phyloP scores from a whole-genome alignment of 2,329 filamentous ascomycete species.

The Colletotrichum tanaceti region DNA sequence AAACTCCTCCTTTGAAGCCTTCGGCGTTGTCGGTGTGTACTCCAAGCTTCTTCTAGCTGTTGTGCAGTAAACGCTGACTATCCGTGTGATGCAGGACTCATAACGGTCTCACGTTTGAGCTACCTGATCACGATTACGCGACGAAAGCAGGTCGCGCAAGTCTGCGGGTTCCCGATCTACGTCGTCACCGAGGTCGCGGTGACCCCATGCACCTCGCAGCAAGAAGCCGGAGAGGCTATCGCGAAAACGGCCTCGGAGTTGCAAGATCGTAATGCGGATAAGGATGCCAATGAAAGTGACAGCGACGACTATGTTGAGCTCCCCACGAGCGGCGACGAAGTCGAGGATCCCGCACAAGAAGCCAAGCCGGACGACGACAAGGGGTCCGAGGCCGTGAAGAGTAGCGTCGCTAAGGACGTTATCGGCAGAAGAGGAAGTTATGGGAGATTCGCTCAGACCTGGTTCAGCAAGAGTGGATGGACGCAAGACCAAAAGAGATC shows the following conservation, averaged over 20 bases:
- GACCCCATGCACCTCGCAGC: conserved; percentile 84
- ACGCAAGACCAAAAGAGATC: conserved; percentile 75
- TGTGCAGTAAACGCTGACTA: conserved; percentile 14
- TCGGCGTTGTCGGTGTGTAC: conserved; percentile 67
- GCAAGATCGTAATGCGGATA: conserved; percentile 53
- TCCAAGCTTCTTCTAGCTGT: conserved; percentile 13
- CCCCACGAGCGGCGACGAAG: conserved; percentile 53
- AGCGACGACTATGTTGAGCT: conserved; percentile 60
- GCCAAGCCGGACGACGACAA: conserved; percentile 48
- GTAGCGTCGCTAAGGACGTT: conserved; percentile 87
- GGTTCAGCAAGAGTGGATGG: conserved; percentile 91
- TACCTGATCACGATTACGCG: conserved; percentile 90
- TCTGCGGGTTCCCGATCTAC: conserved; percentile 85
- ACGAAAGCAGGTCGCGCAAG: conserved; percentile 88
- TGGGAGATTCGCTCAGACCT: conserved; percentile 87
- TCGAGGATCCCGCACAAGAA: conserved; percentile 55
- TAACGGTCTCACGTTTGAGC: conserved; percentile 82
- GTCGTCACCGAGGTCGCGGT: conserved; percentile 88
- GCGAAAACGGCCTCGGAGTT: conserved; percentile 64
- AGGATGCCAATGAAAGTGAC: conserved; percentile 56
- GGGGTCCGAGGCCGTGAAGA: conserved; percentile 51
- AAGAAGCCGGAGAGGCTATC: conserved; percentile 80
- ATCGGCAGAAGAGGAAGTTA: conserved; percentile 86
- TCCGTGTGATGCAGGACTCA: conserved; percentile 70
- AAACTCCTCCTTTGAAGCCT: conserved; percentile 67